Percentiles rank a stretch among this genome's conserved stretches.
phyloP scores from a whole-genome alignment of 306 rosid species.

The Casuarina glauca region DNA sequence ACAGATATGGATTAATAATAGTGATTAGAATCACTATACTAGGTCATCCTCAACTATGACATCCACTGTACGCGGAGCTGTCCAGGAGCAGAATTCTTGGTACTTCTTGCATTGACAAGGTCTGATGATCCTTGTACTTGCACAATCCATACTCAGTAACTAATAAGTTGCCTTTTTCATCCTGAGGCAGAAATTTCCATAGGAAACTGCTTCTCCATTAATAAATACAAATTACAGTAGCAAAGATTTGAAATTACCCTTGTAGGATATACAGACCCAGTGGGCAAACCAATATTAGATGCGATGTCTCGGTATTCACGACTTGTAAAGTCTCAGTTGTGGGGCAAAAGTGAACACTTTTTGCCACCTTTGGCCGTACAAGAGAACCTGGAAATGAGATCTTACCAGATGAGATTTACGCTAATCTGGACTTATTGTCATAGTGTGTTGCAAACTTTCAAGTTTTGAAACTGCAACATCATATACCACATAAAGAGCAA shows the following conservation, averaged over 20 bases:
- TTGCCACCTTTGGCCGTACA: slow-evolving; percentile 96
- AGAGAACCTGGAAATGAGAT: slow-evolving; percentile 71
- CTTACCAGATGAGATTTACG: slow-evolving; percentile 18
- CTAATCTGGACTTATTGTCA: background rate
- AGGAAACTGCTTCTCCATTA: background rate
- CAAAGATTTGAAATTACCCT: slow-evolving; percentile 67
- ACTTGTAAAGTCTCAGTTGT: slow-evolving; percentile 59
- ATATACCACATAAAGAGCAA: background rate
- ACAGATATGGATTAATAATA: too few species aligned
- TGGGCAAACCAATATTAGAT: slow-evolving; percentile 91
- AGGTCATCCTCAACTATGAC: slow-evolving; percentile 82
- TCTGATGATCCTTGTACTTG: slow-evolving; percentile 94
- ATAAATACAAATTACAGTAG: slow-evolving; percentile 21
- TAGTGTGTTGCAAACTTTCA: background rate
- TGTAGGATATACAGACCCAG: slow-evolving; percentile 95
- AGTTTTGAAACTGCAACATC: background rate
- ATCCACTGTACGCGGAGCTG: slow-evolving; percentile 99
- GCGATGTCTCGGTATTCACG: slow-evolving; percentile 97
- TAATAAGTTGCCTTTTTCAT: slow-evolving; percentile 87
- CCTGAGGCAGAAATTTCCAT: slow-evolving; percentile 43
- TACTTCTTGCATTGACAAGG: slow-evolving; percentile 94
- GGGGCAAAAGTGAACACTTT: slow-evolving; percentile 96
- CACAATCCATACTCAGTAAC: slow-evolving; percentile 95
- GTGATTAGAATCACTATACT: slow-evolving; percentile 48
- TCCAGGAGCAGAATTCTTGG: slow-evolving; percentile 98